A percentile compares a stretch with the other conserved stretches of the same genome.
phyloP scores from a whole-genome alignment of 768 basidiomycete genomes.

The Trametopsis cervina region DNA sequence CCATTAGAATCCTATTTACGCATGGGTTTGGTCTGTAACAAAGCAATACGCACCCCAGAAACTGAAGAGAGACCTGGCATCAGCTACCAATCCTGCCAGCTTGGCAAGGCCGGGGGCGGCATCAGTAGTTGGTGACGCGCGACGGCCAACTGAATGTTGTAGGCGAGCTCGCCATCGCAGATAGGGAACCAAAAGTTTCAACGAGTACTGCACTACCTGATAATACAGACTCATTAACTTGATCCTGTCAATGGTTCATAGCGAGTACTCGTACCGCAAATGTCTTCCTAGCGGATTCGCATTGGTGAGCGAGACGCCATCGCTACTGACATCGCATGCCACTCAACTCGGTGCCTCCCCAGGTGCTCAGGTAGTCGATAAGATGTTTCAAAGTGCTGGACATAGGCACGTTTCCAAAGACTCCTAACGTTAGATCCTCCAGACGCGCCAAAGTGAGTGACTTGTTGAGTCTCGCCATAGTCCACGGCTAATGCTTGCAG shows the following conservation, averaged over 20 bases:
- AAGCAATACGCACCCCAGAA: conserved; percentile 62
- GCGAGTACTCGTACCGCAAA: conserved; percentile 5
- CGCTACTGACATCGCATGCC: background rate
- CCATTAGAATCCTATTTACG: too few relatives aligned
- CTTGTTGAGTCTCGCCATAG: conserved; percentile 48
- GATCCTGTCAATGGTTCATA: too few relatives aligned
- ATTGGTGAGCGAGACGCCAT: background rate
- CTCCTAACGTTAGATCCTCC: conserved; percentile 60
- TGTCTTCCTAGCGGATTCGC: background rate
- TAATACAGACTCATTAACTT: background rate
- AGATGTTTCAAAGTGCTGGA: conserved; percentile 67
- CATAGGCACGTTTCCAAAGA: conserved; percentile 48
- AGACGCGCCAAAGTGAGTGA: conserved; percentile 41
- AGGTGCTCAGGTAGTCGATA: conserved; percentile 70
- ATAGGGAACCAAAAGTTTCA: conserved; percentile 64
- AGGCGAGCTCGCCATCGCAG: conserved; percentile 61
- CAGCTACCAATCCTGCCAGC: conserved; percentile 48
- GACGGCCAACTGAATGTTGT: conserved; percentile 57
- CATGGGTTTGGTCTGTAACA: background rate
- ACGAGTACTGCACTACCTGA: conserved; percentile 67
- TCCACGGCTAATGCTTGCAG: background rate
- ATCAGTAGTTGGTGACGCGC: conserved; percentile 45
- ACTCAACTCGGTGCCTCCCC: conserved; percentile 79
- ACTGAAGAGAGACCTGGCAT: conserved; percentile 69
- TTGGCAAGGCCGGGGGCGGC: conserved; percentile 46